phyloP scores from a whole-genome alignment of 345 rosid species.

The Bruguiera sexangula region DNA sequence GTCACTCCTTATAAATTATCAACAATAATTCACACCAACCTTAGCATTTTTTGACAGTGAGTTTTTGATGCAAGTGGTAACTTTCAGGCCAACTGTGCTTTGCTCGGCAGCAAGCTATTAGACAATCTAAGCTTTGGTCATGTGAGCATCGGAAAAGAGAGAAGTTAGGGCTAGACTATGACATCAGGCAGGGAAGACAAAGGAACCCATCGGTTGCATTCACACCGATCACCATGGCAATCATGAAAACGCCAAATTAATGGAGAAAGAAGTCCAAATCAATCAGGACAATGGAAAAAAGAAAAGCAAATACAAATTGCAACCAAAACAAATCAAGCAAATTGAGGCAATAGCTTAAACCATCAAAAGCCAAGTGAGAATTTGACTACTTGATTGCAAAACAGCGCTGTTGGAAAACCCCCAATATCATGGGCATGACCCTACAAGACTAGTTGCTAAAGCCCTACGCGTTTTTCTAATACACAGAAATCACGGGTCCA shows the following conservation, averaged over 20 bases:
- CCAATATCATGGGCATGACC: slow-evolving; percentile 3
- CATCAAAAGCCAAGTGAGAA: slow-evolving; percentile 11
- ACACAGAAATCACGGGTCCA: slow-evolving; percentile 10
- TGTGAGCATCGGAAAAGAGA: too few relatives aligned
- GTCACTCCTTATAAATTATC: too few relatives aligned
- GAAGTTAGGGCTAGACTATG: too few relatives aligned
- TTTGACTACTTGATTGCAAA: slow-evolving; percentile 1
- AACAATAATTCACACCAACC: too few relatives aligned
- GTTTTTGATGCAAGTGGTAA: too few relatives aligned
- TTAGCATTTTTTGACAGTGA: too few relatives aligned
- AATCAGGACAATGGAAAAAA: background rate
- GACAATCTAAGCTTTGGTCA: too few relatives aligned
- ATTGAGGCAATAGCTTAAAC: slow-evolving; percentile 25
- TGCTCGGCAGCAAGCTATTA: too few relatives aligned
- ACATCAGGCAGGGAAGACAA: too few relatives aligned
- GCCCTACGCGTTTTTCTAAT: background rate
- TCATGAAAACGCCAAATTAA: background rate
- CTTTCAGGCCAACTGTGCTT: too few relatives aligned
- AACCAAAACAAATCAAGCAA: slow-evolving; percentile 25
- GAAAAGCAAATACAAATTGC: slow-evolving; percentile 12
- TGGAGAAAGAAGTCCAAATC: background rate
- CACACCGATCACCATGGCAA: too few relatives aligned
- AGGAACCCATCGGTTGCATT: too few relatives aligned
- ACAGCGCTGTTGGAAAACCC: background rate
- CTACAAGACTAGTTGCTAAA: slow-evolving; percentile 3